Conservation (phyloP, 176 grass and related monocot species). For the Poa annua region DNA sequence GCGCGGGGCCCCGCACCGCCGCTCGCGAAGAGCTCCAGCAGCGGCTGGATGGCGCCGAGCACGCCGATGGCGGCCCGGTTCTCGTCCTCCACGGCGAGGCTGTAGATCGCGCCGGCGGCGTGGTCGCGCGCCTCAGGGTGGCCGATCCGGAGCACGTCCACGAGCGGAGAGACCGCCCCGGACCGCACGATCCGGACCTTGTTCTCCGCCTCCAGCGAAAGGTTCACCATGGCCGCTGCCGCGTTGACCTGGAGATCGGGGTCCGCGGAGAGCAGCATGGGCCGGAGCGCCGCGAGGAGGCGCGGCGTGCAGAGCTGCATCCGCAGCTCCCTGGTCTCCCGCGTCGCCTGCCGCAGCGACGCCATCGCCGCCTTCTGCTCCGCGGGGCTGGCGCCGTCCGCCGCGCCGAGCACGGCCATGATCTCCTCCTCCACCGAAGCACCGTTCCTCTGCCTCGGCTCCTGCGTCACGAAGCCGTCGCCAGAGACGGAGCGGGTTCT, state of each 20-base stretch:
- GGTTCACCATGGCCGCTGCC: slow-evolving; percentile 70
- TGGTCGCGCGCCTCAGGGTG: slow-evolving; percentile 77
- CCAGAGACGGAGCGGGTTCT: slow-evolving; percentile 4
- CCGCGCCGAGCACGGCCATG: slow-evolving; percentile 46
- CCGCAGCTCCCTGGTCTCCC: slow-evolving; percentile 60
- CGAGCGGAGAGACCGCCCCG: slow-evolving; percentile 69
- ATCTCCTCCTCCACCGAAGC: slow-evolving; percentile 62
- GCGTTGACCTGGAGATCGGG: slow-evolving; percentile 72
- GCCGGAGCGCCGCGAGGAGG: slow-evolving; percentile 68
- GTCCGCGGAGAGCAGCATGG: slow-evolving; percentile 68
- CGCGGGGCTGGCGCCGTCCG: slow-evolving; percentile 32
- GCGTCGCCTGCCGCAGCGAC: slow-evolving; percentile 69
- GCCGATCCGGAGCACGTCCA: slow-evolving; percentile 64
- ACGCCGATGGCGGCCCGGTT: slow-evolving; percentile 87
- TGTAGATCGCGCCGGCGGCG: slow-evolving; percentile 82
- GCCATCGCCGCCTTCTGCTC: slow-evolving; percentile 71
- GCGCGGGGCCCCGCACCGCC: slow-evolving; percentile 42
- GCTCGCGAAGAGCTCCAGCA: slow-evolving; percentile 65
- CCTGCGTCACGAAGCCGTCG: not conserved
- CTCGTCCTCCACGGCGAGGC: slow-evolving; percentile 83
- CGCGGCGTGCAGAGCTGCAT: slow-evolving; percentile 67
- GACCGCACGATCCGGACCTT: slow-evolving; percentile 81
- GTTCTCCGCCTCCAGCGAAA: slow-evolving; percentile 81
- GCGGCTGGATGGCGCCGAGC: slow-evolving; percentile 77
- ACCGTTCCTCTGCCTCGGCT: slow-evolving; percentile 33